A percentile compares a stretch with the other conserved stretches of the same genome.
phyloP scores from a whole-genome alignment of 2,329 filamentous ascomycete genomes.

The Pseudocercospora ulei region DNA sequence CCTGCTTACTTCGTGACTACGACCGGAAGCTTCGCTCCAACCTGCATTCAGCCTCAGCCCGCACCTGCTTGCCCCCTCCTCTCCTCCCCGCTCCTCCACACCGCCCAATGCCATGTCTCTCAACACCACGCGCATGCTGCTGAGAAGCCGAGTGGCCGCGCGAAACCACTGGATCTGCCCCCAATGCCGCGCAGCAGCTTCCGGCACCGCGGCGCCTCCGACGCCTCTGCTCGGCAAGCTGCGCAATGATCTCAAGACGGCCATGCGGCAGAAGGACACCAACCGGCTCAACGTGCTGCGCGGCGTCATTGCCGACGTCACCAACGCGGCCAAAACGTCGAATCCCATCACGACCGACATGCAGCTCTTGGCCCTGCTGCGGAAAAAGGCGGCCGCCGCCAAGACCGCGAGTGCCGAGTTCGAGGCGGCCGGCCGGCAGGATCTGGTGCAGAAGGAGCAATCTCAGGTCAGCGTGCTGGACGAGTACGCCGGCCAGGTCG shows the following conservation, averaged over 20 bases:
- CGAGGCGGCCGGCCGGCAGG: conserved; percentile 52
- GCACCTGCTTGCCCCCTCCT: background rate
- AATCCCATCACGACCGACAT: conserved; percentile 61
- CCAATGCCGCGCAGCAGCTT: conserved; percentile 26
- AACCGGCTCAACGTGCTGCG: conserved; percentile 60
- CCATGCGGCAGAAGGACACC: conserved; percentile 44
- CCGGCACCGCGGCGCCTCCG: conserved; percentile 26
- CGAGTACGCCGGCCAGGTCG: conserved; percentile 53
- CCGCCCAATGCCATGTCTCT: conserved; percentile 18
- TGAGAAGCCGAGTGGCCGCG: conserved; percentile 14
- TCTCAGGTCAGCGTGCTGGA: conserved; percentile 55
- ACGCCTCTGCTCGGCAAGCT: conserved; percentile 40
- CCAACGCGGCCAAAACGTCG: conserved; percentile 65
- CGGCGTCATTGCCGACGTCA: conserved; percentile 56
- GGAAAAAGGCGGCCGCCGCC: conserved; percentile 51
- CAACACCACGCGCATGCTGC: conserved; percentile 16
- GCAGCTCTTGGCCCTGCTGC: conserved; percentile 58
- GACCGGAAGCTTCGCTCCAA: too few relatives aligned
- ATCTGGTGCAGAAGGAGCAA: conserved; percentile 62
- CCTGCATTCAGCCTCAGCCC: background rate
- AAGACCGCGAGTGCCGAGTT: conserved; percentile 56
- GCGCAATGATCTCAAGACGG: conserved; percentile 41
- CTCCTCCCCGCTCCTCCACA: conserved; percentile 6
- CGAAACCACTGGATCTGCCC: conserved; percentile 22
- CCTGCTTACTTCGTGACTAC: too few relatives aligned